Percentiles rank a stretch among this genome's conserved stretches.
phyloP scores from a whole-genome alignment of 495 filamentous ascomycete genomes.

The Aspergillus bertholletiae region DNA sequence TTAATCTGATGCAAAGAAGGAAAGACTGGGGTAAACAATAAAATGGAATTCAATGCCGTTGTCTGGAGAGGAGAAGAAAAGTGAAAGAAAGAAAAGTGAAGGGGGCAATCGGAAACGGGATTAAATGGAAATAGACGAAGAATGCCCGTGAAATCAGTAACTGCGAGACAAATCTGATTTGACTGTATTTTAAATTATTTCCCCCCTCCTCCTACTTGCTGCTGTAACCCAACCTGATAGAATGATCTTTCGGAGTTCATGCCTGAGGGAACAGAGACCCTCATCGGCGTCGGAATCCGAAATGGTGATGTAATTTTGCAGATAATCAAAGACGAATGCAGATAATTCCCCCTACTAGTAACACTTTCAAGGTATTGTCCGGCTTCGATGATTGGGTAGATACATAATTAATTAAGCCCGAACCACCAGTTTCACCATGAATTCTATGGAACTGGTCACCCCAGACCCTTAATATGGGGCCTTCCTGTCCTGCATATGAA shows the following conservation, averaged over 20 bases:
- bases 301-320: constrained; percentile 3
- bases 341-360: no score
- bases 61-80: neutral
- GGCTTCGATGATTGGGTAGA: no score
- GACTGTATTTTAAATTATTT: neutral
- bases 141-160: no score
- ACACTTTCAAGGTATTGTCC: no score
- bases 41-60: neutral
- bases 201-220: no score
- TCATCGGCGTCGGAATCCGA: neutral
- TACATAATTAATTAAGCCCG: neutral
- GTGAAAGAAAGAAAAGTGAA: neutral
- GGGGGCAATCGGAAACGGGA: neutral
- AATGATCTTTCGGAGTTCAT: neutral
- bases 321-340: neutral
- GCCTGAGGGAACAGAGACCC: neutral
- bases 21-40: neutral
- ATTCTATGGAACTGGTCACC: neutral
- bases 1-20: neutral
- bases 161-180: no score
- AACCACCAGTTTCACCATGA: neutral
- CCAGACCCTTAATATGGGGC: neutral
- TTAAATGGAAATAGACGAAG: neutral
- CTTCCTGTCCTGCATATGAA: no score
- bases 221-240: neutral